Base-by-base conservation (phyloP, 2,329 filamentous ascomycete genomes). In the Arthrobotrys sinensis region DNA sequence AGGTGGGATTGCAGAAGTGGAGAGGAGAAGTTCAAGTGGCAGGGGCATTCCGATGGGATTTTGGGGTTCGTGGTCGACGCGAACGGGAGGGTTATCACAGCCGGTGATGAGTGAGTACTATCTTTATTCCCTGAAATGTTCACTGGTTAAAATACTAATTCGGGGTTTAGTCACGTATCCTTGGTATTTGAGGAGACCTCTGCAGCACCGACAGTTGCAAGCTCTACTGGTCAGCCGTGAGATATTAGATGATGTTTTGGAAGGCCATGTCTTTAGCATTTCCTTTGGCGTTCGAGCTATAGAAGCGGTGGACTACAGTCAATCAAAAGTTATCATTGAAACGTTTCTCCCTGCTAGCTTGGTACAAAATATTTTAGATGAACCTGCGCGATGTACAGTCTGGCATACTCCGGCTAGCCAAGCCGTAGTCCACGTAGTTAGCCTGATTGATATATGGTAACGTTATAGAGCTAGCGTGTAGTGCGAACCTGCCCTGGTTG, bases 1-100 rank as follows among this genome's bases (percentile, higher is more conserved):
- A 87, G 94, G 77, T 99, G 96, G 96, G 95, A 99, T 85, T 91
- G 90, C 68, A 90, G 91, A 6, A 92, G 90, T 0, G 88, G 88
- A 0, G 89, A 89, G 0, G 90, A 89, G 65, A 86, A 93, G 24
- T 91, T 91, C 80, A 94, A 97, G 85, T 98, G 94, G 94, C 93
- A 88, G 84, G 96, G 96, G 0, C 96, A 99, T 84, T 84, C 93
- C 81, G 91, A 94, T 32, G 75, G 75, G 4, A 48, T 78, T 19
- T 46, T 78, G 36, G 75, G 62, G 2, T 78, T 78, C 46, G 75
- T 63, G 16, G 28, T 78, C 38, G 75, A 72, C 57, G 24, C n/a
- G 11, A 60, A 53, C 16, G 72, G 72, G 12, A 62, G 67, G 24
- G 43, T 72, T 11, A 50, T 78, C 24, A 72, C 67, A 12, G 75